phyloP scores from a whole-genome alignment of 495 filamentous ascomycete species.

The Neurospora intermedia region DNA sequence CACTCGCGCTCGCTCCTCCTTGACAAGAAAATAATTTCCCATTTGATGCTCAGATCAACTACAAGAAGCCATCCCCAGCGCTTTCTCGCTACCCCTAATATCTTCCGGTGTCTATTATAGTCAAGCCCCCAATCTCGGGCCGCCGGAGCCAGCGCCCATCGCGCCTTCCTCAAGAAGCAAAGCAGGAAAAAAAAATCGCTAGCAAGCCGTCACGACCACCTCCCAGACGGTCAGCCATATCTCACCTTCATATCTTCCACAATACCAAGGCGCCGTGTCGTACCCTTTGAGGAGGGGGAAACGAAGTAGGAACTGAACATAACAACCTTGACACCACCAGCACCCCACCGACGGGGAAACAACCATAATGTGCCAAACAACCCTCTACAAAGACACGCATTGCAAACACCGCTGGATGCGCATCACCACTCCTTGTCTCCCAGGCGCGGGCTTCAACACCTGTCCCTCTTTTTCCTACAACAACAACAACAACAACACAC shows the following conservation, averaged over 20 bases:
- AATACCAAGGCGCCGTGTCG: background rate
- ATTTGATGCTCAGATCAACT: background rate
- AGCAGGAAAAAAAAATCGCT: background rate
- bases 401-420: constrained; percentile 31
- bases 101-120: background rate
- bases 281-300: background rate
- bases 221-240: background rate
- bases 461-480: constrained; percentile 21
- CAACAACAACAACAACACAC: constrained; percentile 1
- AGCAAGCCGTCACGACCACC: background rate
- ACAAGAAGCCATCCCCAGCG: background rate
- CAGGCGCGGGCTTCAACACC: constrained; percentile 25
- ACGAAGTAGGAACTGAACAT: background rate
- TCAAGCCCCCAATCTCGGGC: background rate
- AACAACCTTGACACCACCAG: background rate
- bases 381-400: constrained; percentile 23
- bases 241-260: background rate
- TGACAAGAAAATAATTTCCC: background rate
- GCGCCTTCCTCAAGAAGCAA: background rate
- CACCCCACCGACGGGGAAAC: background rate
- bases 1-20: background rate
- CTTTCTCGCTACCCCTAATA: background rate
- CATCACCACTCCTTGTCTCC: constrained; percentile 23
- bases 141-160: background rate
- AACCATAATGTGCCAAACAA: constrained; percentile 18